phyloP scores from a whole-genome alignment of 2,329 filamentous ascomycete species.

The Paecilomyces niveus region DNA sequence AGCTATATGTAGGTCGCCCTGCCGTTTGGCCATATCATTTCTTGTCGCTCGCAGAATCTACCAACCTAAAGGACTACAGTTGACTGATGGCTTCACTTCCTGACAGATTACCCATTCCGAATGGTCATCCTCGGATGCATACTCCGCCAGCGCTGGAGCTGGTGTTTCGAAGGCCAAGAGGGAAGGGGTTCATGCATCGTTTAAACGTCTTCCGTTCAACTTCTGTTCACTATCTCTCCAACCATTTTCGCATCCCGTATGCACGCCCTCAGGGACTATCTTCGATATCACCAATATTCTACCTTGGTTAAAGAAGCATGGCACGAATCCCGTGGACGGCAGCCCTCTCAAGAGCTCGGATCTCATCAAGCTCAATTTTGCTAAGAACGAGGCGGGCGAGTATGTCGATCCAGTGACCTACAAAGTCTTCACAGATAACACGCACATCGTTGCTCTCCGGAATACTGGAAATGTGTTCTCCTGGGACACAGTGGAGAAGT shows the following conservation, averaged over 20 bases:
- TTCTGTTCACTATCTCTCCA: constrained; percentile 95
- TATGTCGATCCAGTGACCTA: constrained; percentile 95
- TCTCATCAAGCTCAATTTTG: constrained; percentile 83
- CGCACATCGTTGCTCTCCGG: constrained; percentile 83
- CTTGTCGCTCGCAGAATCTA: neutral
- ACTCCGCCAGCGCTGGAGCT: constrained; percentile 70
- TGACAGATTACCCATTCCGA: constrained; percentile 86
- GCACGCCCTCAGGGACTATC: constrained; percentile 76
- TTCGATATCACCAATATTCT: constrained; percentile 94
- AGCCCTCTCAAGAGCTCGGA: constrained; percentile 71
- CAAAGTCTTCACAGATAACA: constrained; percentile 97
- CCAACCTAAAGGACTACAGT: neutral
- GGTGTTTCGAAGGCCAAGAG: constrained; percentile 51
- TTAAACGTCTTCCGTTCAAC: constrained; percentile 92
- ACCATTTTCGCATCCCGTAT: constrained; percentile 91
- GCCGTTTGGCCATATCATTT: neutral
- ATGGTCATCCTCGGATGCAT: constrained; percentile 88
- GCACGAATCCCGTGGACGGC: constrained; percentile 85
- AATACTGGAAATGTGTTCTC: constrained; percentile 92
- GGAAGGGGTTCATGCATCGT: constrained; percentile 53
- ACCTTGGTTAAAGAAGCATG: constrained; percentile 88
- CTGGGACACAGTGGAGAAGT: constrained; percentile 87
- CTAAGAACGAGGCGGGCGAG: constrained; percentile 84
- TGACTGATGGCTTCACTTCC: constrained; percentile 2
- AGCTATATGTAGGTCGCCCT: constrained; percentile 38